Evolutionary conservation across 2,329 filamentous ascomycete species (phyloP), one percentile per base, ranked within the genome.

Genomic region (Nemania serpens): DNA sequence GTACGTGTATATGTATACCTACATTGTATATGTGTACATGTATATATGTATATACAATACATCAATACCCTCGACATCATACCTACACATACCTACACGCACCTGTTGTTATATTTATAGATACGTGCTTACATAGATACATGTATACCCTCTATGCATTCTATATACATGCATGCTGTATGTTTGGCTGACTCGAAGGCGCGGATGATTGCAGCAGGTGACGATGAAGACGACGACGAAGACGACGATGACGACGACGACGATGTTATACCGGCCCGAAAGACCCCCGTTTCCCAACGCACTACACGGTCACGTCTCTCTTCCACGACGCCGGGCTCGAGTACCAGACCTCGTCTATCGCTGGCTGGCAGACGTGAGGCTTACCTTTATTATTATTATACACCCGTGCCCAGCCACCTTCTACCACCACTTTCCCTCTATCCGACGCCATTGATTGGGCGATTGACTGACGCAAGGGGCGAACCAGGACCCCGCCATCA

Each of bases 401-500:
- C 25, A 29, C 25, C 25, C 25, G 25, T 29, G 25, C 25, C 25
- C 25, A 29, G 25, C 25, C 25, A 29, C 25, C 25, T 29, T 29
- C 25, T 29, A 3, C 56, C 10, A 48, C 45, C n/a, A 22, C 37
- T n/a, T 7, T 41, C 2, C 20, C 12, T 42, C 29, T 37, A 13
- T 6, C 36, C 12, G 25, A 29, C 4, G 4, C 7, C 25, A 29
- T 29, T 58, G 9, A 37, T 22, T 55, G 42, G 29, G 9, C 34
- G 37, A 25, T 48, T 12, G 15, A 45, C 61, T 62, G 36, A 61
- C 39, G 15, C 34, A 36, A 52, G 13, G 39, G 17, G 12, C 29
- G 34, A 39, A 34, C 18, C 18, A 73, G 71, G 71, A 48, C 69
- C 66, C 60, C 65, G 57, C 49, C 62, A 64, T 29, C 68, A 68